Evolutionary conservation across 2,329 filamentous ascomycete species (phyloP), one percentile per base, ranked within the genome.

Genomic region (Boeremia lycopersici): DNA sequence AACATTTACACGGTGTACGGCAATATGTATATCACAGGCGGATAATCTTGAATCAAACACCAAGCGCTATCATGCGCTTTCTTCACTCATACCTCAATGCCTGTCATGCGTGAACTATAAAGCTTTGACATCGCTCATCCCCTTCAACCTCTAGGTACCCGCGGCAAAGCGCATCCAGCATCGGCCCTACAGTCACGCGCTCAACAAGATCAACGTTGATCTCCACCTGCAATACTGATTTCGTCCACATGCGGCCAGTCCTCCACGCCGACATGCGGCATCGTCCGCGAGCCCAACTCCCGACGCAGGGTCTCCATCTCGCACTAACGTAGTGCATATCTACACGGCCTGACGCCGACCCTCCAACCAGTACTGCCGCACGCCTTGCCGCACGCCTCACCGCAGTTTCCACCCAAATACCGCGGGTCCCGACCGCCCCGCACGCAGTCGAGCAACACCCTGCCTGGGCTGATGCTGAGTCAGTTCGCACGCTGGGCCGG

Each of bases 271-370:
- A n/a, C 23, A 4, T 7, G 15, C 13, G 26, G 5, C 19, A 15
- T 9, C 7, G 6, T 31, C 15, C 26, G 19, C 33, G 15, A 6
- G 23, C 25, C 19, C 12, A 6, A 8, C 6, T 45, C 29, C 45
- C 45, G 46, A 19, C 40, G 46, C 52, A 54, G 45, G 52, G 52
- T 46, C 52, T 13, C 28, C 25, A 31, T 17, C 33, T 15, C 19
- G 17, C 38, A 36, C 43, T 53, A 53, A 17, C 5, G 35, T 53
- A 53, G 50, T 38, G 31, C 35, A 46, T 34, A 52, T 52, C 41
- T 52, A 34, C 26, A 29, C 15, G 17, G 35, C n/a, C 31, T 10
- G 31, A 23, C 19, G 5, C 19, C 19, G 19, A 23, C 19, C 5
- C 19, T 23, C 19, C 19, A 23, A 23, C 19, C 19, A 23, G 5